phyloP scores from a whole-genome alignment of 192 early-diverging fungal species.

The Backusella liffmaniae region DNA sequence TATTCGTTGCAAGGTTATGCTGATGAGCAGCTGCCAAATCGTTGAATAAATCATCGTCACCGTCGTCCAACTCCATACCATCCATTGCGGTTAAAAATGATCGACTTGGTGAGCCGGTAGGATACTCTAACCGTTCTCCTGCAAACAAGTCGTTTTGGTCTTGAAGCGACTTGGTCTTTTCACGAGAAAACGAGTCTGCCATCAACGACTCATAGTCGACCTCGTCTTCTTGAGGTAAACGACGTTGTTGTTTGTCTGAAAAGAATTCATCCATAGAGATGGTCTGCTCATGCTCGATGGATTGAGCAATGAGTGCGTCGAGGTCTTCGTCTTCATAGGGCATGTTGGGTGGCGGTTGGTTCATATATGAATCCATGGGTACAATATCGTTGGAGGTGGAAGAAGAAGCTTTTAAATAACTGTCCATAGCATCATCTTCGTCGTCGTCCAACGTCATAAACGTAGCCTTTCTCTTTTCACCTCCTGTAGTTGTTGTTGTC shows the following conservation, averaged over 20 bases:
- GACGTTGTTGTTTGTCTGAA: not conserved
- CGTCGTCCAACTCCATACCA: constrained; percentile 10
- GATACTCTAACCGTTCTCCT: not conserved
- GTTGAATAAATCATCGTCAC: not conserved
- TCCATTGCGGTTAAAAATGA: not conserved
- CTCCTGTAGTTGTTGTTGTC: not conserved
- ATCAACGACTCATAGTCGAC: not conserved
- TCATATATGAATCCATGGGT: not conserved
- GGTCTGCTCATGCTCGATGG: not conserved
- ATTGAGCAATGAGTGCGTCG: not conserved
- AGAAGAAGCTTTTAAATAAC: not conserved
- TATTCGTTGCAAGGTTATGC: not conserved
- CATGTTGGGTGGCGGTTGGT: not conserved
- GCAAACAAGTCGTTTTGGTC: not conserved
- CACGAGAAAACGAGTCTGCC: not conserved
- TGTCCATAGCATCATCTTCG: not conserved
- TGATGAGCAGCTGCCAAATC: not conserved
- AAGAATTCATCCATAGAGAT: not conserved
- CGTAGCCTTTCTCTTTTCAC: not conserved
- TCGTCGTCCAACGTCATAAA: constrained; percentile 10
- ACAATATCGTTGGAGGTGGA: not conserved
- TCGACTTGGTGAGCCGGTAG: not conserved
- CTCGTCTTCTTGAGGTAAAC: not conserved
- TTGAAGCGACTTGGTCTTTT: not conserved
- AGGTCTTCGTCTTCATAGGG: not conserved